Conservation (phyloP, 148 eudicot genomes). For the Rheum nobile region DNA sequence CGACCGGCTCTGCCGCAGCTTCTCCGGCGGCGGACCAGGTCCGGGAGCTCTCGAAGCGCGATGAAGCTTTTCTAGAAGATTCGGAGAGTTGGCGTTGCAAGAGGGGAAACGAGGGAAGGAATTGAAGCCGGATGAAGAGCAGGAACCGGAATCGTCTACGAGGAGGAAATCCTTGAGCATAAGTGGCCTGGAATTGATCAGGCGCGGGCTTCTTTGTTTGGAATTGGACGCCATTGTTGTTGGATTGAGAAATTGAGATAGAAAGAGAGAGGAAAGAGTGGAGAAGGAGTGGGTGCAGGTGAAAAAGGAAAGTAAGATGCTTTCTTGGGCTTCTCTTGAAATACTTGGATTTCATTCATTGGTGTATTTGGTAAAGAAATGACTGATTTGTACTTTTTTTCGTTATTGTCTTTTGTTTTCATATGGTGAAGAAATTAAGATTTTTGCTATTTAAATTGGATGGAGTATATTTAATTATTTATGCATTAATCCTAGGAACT, state of each 20-base stretch:
- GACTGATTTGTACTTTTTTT: not conserved
- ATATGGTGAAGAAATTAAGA: too few species aligned
- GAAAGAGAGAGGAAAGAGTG: too few species aligned
- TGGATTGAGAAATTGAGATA: not conserved
- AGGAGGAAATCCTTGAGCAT: conserved; percentile 38
- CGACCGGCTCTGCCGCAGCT: conserved; percentile 25
- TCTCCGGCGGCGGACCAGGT: conserved; percentile 1
- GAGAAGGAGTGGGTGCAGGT: not conserved
- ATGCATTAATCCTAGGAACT: not conserved
- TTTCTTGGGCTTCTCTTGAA: not conserved
- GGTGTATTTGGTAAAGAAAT: not conserved
- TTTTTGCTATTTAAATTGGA: too few species aligned
- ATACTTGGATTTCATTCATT: not conserved
- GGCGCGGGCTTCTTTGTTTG: not conserved
- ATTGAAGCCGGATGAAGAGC: conserved; percentile 11
- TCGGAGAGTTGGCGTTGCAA: not conserved
- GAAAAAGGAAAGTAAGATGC: not conserved
- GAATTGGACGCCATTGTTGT: conserved; percentile 7
- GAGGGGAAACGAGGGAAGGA: conserved; percentile 7
- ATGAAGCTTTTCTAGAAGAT: not conserved
- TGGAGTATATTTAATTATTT: too few species aligned
- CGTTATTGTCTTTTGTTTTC: not conserved
- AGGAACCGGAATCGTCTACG: conserved; percentile 14
- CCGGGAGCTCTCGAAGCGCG: not conserved
- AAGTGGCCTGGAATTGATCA: conserved; percentile 11